A percentile compares a stretch with the other conserved stretches of the same genome.
Evolutionary conservation across 352 stramenopile genomes (phyloP).

Genomic region (Phytophthora quininea): DNA sequence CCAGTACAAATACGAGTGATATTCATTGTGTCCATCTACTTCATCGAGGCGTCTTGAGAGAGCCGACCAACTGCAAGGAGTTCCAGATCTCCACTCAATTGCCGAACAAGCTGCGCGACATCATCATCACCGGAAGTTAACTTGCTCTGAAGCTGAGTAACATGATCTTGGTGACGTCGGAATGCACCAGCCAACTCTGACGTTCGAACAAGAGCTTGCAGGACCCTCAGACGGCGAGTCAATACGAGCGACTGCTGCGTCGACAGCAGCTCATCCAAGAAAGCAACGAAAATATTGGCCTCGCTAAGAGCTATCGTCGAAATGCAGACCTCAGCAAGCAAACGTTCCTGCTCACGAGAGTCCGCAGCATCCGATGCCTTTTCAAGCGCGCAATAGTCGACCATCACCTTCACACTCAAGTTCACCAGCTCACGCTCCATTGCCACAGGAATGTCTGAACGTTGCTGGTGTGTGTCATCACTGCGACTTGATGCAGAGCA

Average conservation of each 20-base stretch:
- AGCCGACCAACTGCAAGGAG: slow-evolving; percentile 52
- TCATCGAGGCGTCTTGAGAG: slow-evolving; percentile 15
- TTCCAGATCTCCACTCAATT: slow-evolving; percentile 64
- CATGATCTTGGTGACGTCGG: slow-evolving; percentile 40
- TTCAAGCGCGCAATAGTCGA: slow-evolving; percentile 12
- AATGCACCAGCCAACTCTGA: slow-evolving; percentile 41
- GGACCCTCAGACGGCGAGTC: slow-evolving; percentile 34
- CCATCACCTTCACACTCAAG: slow-evolving; percentile 31
- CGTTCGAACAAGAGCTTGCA: slow-evolving; percentile 61
- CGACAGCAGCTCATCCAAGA: slow-evolving; percentile 34
- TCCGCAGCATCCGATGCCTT: slow-evolving; percentile 17
- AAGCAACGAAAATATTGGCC: slow-evolving; percentile 27
- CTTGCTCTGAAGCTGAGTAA: slow-evolving; percentile 27
- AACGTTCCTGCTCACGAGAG: slow-evolving; percentile 26
- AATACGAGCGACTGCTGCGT: slow-evolving; percentile 5
- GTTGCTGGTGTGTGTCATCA: slow-evolving; percentile 24
- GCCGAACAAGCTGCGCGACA: slow-evolving; percentile 45
- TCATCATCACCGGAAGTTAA: slow-evolving; percentile 39
- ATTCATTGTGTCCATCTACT: slow-evolving; percentile 31
- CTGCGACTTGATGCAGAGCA: slow-evolving; percentile 34
- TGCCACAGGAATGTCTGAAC: slow-evolving; percentile 47
- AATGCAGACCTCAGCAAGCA: slow-evolving; percentile 33
- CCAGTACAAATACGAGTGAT: slow-evolving; percentile 20
- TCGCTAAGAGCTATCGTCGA: slow-evolving; percentile 35
- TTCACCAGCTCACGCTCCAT: slow-evolving; percentile 48